Evolutionary conservation across 2,329 filamentous ascomycete species (phyloP).

Genomic region (Kalaharituber pfeilii): DNA sequence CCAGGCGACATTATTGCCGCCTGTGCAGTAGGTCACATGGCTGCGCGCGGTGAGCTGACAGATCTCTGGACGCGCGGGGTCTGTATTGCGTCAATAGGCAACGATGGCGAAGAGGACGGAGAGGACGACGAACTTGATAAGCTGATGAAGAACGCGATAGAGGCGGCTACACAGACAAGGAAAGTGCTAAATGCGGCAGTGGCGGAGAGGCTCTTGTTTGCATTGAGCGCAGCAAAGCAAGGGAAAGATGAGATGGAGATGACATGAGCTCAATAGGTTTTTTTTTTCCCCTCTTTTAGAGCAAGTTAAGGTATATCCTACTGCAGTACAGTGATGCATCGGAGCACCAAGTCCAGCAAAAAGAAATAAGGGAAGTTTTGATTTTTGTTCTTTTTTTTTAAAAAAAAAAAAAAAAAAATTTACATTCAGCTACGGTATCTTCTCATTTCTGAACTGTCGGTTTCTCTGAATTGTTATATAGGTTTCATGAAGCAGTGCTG

Average conservation of each 20-base stretch:
- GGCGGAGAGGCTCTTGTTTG: slow-evolving; percentile 19
- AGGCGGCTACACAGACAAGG: slow-evolving; percentile 18
- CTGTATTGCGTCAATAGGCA: slow-evolving; percentile 25
- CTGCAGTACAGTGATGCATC: too few relatives aligned
- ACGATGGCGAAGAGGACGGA: slow-evolving; percentile 2
- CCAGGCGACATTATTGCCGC: slow-evolving; percentile 61
- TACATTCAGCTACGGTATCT: too few relatives aligned
- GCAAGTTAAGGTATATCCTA: too few relatives aligned
- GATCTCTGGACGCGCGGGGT: slow-evolving; percentile 87
- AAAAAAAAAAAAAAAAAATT: too few relatives aligned
- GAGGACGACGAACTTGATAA: slow-evolving; percentile 16
- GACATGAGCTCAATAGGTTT: too few relatives aligned
- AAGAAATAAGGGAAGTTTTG: too few relatives aligned
- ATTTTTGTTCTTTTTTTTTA: too few relatives aligned
- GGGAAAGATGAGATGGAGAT: slow-evolving; percentile 3
- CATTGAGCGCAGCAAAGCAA: slow-evolving; percentile 11
- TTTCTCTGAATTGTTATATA: too few relatives aligned
- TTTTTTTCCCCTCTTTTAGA: too few relatives aligned
- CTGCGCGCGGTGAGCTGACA: slow-evolving; percentile 74
- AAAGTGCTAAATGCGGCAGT: slow-evolving; percentile 22
- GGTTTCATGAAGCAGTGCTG: too few relatives aligned
- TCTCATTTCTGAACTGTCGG: too few relatives aligned
- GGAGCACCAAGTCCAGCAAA: too few relatives aligned
- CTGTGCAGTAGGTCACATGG: slow-evolving; percentile 80
- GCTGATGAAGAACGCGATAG: slow-evolving; percentile 20